These are phyloP conservation scores for Microdochium paspali DNA, from an alignment of 2,329 filamentous ascomycete genomes.

Conservation along the genomic window DNA sequence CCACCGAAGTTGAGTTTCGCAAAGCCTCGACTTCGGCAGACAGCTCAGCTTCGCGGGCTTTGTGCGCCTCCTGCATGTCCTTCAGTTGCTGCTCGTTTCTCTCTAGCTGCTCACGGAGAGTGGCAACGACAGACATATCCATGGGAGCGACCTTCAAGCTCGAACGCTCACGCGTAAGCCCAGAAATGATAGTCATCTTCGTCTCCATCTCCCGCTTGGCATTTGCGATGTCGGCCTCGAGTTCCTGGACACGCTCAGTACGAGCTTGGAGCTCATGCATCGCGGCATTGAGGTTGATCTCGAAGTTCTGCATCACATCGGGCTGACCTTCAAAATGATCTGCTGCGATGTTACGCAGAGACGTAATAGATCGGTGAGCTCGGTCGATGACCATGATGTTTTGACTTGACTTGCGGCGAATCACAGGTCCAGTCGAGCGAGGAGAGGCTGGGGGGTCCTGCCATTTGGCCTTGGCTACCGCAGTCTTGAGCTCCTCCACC, in stretches of 20 bases:
- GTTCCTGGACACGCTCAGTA: constrained; percentile 80
- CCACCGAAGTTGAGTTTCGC: constrained; percentile 41
- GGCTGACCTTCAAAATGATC: constrained; percentile 78
- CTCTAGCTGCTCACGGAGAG: constrained; percentile 78
- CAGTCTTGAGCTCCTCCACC: constrained; percentile 83
- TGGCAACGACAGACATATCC: constrained; percentile 84
- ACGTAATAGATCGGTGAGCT: constrained; percentile 82
- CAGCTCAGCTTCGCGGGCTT: constrained; percentile 67
- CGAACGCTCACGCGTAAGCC: constrained; percentile 83
- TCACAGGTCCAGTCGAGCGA: constrained; percentile 61
- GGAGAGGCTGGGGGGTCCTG: constrained; percentile 46
- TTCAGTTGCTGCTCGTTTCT: constrained; percentile 76
- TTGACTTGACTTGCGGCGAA: constrained; percentile 88
- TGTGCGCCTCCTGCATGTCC: constrained; percentile 62
- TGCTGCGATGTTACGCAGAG: constrained; percentile 76
- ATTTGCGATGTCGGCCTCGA: constrained; percentile 75
- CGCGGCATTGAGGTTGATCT: constrained; percentile 80
- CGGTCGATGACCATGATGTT: constrained; percentile 81
- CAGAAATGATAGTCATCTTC: constrained; percentile 93
- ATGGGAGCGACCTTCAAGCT: constrained; percentile 78
- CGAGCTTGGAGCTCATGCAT: constrained; percentile 85
- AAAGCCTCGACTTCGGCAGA: constrained; percentile 61
- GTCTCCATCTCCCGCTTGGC: constrained; percentile 94
- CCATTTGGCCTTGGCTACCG: constrained; percentile 68
- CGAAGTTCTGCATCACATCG: constrained; percentile 85